Evolutionary conservation across 805 yeast species (phyloP).

Genomic region (Schwanniomyces sp.): DNA sequence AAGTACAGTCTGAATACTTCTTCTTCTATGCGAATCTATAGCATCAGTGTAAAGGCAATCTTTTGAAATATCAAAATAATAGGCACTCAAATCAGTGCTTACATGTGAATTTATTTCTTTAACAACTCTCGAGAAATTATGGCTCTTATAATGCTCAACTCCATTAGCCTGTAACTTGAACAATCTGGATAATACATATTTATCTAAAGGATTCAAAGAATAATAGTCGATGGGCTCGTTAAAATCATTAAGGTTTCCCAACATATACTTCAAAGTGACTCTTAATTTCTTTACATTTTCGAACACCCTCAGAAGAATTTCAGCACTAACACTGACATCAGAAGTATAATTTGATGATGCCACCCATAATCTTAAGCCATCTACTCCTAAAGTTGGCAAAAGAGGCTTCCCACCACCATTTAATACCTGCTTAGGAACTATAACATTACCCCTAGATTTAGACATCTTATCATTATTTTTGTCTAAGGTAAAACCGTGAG

Average conservation of each 20-base stretch:
- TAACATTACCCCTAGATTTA: slow-evolving; percentile 83
- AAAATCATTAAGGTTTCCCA: slow-evolving; percentile 70
- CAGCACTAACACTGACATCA: slow-evolving; percentile 76
- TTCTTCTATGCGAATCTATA: slow-evolving; percentile 46
- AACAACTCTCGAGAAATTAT: slow-evolving; percentile 69
- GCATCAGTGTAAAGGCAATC: slow-evolving; percentile 80
- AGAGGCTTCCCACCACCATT: slow-evolving; percentile 50
- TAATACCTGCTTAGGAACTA: slow-evolving; percentile 67
- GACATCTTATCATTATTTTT: slow-evolving; percentile 89
- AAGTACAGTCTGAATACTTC: slow-evolving; percentile 67
- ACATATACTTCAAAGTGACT: slow-evolving; percentile 72
- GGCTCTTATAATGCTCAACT: slow-evolving; percentile 48
- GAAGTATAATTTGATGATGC: slow-evolving; percentile 85
- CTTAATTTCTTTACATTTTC: slow-evolving; percentile 81
- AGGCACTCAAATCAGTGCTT: slow-evolving; percentile 73
- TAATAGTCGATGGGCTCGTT: slow-evolving; percentile 35
- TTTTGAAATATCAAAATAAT: slow-evolving; percentile 83
- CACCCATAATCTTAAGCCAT: slow-evolving; percentile 87
- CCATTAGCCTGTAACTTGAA: slow-evolving; percentile 43
- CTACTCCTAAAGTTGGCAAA: slow-evolving; percentile 74
- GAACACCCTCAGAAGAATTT: slow-evolving; percentile 70
- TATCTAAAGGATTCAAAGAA: slow-evolving; percentile 49
- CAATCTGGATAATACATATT: slow-evolving; percentile 59
- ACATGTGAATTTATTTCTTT: slow-evolving; percentile 69
- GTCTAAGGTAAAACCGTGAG: slow-evolving; percentile 94